Percentiles rank a stretch among this genome's conserved stretches.
phyloP scores from a whole-genome alignment of 2,329 filamentous ascomycete genomes.

The Sclerotinia nivalis region DNA sequence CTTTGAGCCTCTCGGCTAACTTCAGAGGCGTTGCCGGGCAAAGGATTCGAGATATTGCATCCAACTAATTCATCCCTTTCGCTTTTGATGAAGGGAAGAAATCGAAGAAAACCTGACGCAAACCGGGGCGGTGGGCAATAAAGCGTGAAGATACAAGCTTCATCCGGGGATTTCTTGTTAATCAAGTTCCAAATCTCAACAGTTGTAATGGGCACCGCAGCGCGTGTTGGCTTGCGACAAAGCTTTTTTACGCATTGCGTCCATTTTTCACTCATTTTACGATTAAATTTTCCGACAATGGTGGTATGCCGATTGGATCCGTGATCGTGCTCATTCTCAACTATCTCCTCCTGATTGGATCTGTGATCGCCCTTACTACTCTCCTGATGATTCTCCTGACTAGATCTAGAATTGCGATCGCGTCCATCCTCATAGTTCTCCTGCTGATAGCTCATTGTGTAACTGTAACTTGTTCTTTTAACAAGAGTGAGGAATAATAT shows the following conservation, averaged over 20 bases:
- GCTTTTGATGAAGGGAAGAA: no score
- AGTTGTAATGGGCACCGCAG: no score
- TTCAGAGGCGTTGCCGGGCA: neutral
- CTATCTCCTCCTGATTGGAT: neutral
- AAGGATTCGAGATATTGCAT: neutral
- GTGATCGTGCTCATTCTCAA: neutral
- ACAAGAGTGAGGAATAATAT: neutral
- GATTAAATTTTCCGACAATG: neutral
- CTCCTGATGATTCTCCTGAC: neutral
- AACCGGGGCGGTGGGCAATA: neutral
- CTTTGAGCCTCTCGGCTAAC: neutral
- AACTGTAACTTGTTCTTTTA: neutral
- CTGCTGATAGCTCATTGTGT: neutral
- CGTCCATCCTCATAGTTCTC: no score
- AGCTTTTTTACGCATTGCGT: neutral
- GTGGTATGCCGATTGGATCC: neutral
- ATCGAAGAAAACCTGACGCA: neutral
- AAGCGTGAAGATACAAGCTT: neutral
- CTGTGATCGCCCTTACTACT: neutral
- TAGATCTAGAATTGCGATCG: neutral
- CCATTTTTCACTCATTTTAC: neutral
- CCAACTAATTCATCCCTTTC: neutral
- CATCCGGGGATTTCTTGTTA: neutral
- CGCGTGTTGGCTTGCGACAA: no score
- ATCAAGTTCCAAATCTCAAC: neutral